These are phyloP conservation scores for Colletotrichum sp. DNA, from an alignment of 2,329 filamentous ascomycete species.

Conservation along the genomic window DNA sequence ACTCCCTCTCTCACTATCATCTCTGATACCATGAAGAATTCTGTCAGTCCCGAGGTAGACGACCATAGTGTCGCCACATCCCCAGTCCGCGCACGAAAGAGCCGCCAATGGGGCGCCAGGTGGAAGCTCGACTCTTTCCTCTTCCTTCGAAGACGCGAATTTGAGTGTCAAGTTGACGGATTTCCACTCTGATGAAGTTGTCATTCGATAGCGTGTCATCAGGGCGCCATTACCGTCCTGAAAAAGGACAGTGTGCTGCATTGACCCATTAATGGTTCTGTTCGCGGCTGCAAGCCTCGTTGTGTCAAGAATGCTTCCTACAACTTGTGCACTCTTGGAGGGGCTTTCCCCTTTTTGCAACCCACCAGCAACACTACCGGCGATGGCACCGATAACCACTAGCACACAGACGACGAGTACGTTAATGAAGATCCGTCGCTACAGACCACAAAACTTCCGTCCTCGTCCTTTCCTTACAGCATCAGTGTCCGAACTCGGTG, in stretches of 20 bases:
- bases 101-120: background rate
- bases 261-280: background rate
- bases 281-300: background rate
- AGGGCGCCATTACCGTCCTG: background rate
- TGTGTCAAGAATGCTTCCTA: background rate
- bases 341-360: background rate
- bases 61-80: background rate
- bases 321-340: background rate
- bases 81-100: background rate
- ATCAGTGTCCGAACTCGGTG: background rate
- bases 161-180: background rate
- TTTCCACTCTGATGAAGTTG: background rate
- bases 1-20: background rate
- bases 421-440: background rate
- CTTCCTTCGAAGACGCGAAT: background rate
- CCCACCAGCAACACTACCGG: background rate
- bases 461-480: rapidly evolving
- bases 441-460: background rate
- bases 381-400: background rate
- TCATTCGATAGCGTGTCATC: background rate
- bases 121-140: background rate
- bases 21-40: background rate
- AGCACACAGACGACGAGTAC: background rate
- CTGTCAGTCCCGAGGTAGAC: background rate
- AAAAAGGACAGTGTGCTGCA: background rate